A percentile compares a stretch with the other conserved stretches of the same genome.
These are phyloP conservation scores for Apiotrichum sp. DNA, from an alignment of 1,284 basidiomycete species.

Conservation along the genomic window DNA sequence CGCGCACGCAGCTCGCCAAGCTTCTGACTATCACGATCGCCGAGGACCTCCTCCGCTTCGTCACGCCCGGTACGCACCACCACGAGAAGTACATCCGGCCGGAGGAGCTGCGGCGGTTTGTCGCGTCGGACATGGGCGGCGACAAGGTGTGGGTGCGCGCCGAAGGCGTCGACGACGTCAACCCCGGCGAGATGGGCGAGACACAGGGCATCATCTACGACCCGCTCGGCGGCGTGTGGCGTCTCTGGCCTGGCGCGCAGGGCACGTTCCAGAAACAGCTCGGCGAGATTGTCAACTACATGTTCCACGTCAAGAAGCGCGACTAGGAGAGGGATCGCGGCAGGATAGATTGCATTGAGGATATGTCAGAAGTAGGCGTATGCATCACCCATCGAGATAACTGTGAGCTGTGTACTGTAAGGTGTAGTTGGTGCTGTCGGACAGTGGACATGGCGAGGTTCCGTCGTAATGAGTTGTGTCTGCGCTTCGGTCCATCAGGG, in stretches of 20 bases:
- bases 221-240: conserved; percentile 69
- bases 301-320: conserved; percentile 44
- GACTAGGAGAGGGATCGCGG: too few species aligned
- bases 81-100: conserved; percentile 87
- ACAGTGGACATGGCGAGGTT: too few species aligned
- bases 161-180: conserved; percentile 49
- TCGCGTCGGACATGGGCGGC: conserved; percentile 56
- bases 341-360: too few species aligned
- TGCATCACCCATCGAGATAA: not conserved
- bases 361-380: not conserved
- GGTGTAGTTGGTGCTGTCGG: too few species aligned
- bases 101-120: conserved; percentile 77
- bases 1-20: conserved; percentile 84
- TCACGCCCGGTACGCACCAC: conserved; percentile 85
- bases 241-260: conserved; percentile 58
- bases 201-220: conserved; percentile 75
- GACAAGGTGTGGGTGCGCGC: conserved; percentile 38
- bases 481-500: too few species aligned
- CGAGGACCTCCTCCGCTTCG: conserved; percentile 74
- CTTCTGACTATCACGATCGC: conserved; percentile 86
- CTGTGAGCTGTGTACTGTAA: too few species aligned
- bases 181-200: conserved; percentile 64
- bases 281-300: conserved; percentile 46
- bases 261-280: conserved; percentile 51
- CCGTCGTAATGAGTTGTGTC: too few species aligned